phyloP scores from a whole-genome alignment of 495 filamentous ascomycete species.

The Podospora tetraspora region DNA sequence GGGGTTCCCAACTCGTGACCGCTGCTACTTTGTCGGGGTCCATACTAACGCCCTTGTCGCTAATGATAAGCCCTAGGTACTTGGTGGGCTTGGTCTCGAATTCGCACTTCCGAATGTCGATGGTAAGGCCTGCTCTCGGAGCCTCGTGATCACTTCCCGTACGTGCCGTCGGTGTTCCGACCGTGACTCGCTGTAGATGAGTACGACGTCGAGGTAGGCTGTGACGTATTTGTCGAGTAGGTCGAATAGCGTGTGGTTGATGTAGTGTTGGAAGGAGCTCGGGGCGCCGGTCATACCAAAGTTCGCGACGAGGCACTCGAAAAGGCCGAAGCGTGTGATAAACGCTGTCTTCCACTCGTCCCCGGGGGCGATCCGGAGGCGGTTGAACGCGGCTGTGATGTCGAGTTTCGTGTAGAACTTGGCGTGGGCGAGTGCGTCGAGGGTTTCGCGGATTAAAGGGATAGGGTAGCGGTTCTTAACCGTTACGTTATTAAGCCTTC shows the following conservation, averaged over 20 bases:
- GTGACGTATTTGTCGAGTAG: not conserved
- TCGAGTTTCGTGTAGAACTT: not conserved
- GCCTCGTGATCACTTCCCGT: not conserved
- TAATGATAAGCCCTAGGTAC: not conserved
- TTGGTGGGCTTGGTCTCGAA: not conserved
- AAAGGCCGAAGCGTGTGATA: not conserved
- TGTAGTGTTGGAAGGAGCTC: conserved; percentile 1
- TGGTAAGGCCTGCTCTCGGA: not conserved
- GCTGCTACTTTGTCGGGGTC: not conserved
- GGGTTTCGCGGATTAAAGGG: too few species aligned
- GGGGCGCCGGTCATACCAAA: not conserved
- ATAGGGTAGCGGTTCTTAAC: too few species aligned
- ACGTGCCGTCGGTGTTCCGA: not conserved
- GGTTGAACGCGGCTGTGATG: not conserved
- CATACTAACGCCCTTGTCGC: not conserved
- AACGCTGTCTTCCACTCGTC: not conserved
- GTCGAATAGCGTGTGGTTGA: not conserved
- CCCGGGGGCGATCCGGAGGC: not conserved
- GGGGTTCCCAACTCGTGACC: not conserved
- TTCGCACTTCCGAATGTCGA: not conserved
- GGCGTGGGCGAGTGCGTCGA: too few species aligned
- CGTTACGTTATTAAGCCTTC: too few species aligned
- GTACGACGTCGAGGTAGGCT: not conserved
- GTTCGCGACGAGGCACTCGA: not conserved
- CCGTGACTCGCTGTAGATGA: not conserved